These are phyloP conservation scores for Sarocladiaceae sp. DNA, from an alignment of 2,329 filamentous ascomycete species.

Conservation along the genomic window DNA sequence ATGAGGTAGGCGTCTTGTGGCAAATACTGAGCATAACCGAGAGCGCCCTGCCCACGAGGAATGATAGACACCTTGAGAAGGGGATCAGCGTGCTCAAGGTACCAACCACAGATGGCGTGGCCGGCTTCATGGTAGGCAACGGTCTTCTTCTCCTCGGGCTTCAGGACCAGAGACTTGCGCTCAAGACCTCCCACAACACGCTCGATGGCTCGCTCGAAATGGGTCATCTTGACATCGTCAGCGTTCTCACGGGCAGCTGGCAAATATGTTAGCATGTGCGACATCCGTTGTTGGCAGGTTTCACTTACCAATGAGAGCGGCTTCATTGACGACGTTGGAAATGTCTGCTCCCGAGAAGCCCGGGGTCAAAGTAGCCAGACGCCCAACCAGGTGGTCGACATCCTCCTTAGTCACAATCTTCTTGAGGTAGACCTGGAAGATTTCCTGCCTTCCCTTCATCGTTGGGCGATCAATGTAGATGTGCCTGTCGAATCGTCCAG, in stretches of 20 bases:
- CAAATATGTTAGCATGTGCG: slow-evolving; percentile 15
- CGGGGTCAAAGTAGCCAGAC: slow-evolving; percentile 86
- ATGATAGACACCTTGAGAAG: slow-evolving; percentile 98
- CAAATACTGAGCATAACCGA: slow-evolving; percentile 97
- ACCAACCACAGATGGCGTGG: slow-evolving; percentile 98
- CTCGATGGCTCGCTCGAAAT: slow-evolving; percentile 98
- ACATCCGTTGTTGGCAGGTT: neutral
- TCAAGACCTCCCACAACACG: slow-evolving; percentile 94
- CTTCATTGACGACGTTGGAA: slow-evolving; percentile 97
- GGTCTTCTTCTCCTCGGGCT: slow-evolving; percentile 88
- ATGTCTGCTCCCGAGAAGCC: slow-evolving; percentile 98
- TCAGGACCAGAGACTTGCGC: slow-evolving; percentile 93
- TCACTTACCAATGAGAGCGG: slow-evolving; percentile 82
- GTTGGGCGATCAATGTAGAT: slow-evolving; percentile 93
- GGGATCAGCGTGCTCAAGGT: slow-evolving; percentile 92
- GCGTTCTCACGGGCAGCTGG: slow-evolving; percentile 80
- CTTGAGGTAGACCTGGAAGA: slow-evolving; percentile 89
- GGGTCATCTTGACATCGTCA: slow-evolving; percentile 75
- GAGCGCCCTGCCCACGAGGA: slow-evolving; percentile 84
- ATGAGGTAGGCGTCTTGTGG: slow-evolving; percentile 92
- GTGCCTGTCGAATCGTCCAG: slow-evolving; percentile 94
- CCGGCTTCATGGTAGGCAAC: slow-evolving; percentile 98
- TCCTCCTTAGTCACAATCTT: slow-evolving; percentile 95
- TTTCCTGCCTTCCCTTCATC: slow-evolving; percentile 94
- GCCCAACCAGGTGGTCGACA: slow-evolving; percentile 79